phyloP scores from a whole-genome alignment of 2,329 filamentous ascomycete genomes.

The Penicillium sp. region DNA sequence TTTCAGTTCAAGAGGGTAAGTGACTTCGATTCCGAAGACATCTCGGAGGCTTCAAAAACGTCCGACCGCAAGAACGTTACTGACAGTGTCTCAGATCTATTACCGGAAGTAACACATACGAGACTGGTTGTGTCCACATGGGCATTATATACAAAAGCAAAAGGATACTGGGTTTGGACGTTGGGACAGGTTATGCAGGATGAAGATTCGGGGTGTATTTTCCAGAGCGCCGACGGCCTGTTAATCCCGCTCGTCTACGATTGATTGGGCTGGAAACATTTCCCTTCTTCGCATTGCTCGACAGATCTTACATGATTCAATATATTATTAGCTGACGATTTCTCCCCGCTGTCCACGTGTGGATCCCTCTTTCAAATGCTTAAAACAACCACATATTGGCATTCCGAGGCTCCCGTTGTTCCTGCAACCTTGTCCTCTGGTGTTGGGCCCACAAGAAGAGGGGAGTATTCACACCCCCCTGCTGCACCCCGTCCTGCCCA shows the following conservation, averaged over 20 bases:
- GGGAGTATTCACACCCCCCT: background rate
- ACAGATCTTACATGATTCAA: constrained; percentile 17
- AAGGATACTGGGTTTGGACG: constrained; percentile 1
- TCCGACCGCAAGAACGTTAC: constrained; percentile 4
- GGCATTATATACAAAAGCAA: constrained; percentile 17
- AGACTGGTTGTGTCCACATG: constrained; percentile 21
- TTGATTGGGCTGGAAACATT: constrained; percentile 36
- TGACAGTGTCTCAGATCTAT: constrained; percentile 43
- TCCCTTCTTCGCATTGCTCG: constrained; percentile 10
- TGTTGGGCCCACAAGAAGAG: background rate
- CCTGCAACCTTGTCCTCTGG: background rate
- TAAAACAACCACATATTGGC: constrained; percentile 26
- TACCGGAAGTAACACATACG: constrained; percentile 48
- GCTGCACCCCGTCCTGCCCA: background rate
- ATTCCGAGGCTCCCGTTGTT: background rate
- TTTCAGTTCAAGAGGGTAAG: constrained; percentile 97
- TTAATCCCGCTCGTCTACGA: constrained; percentile 13
- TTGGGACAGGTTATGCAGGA: constrained; percentile 17
- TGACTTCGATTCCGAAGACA: background rate
- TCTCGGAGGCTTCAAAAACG: background rate
- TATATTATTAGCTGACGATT: constrained; percentile 2
- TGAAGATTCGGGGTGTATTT: constrained; percentile 22
- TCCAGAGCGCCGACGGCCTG: constrained; percentile 17
- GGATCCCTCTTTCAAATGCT: constrained; percentile 28
- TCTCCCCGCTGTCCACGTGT: constrained; percentile 25